Percentiles rank a stretch among this genome's conserved stretches.
These are phyloP conservation scores for Solanum sejunctum DNA, from an alignment of 257 asterid species.

Conservation along the genomic window DNA sequence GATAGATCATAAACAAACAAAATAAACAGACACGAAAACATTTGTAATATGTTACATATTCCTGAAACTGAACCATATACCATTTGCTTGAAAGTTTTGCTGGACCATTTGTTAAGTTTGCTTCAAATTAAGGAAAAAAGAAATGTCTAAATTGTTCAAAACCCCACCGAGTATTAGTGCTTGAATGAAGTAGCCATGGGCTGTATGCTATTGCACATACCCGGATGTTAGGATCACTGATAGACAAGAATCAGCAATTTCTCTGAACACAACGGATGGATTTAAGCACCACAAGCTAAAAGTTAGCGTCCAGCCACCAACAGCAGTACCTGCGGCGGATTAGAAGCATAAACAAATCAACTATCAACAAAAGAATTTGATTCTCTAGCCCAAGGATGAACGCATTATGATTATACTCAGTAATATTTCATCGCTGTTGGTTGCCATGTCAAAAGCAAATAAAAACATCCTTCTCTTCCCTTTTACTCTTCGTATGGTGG, in stretches of 20 bases:
- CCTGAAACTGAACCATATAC: background rate
- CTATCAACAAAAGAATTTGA: constrained; percentile 1
- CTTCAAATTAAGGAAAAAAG: background rate
- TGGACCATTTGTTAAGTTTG: background rate
- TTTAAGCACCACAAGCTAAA: constrained; percentile 91
- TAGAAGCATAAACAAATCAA: constrained; percentile 5
- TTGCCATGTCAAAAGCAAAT: background rate
- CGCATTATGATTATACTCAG: background rate
- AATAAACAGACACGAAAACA: background rate
- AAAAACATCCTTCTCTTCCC: background rate
- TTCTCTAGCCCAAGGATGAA: background rate
- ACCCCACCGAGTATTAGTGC: background rate
- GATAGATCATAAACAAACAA: background rate
- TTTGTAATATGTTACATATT: background rate
- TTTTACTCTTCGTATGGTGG: background rate
- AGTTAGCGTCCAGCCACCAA: constrained; percentile 46
- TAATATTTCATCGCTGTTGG: background rate
- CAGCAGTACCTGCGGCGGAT: constrained; percentile 13
- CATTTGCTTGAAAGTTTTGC: background rate
- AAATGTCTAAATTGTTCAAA: background rate
- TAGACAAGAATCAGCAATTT: constrained; percentile 63
- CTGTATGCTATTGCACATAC: constrained; percentile 27
- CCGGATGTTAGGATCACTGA: constrained; percentile 97
- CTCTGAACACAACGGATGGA: constrained; percentile 88
- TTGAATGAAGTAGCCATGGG: background rate